A percentile compares a stretch with the other conserved stretches of the same genome.
These are phyloP conservation scores for Colletotrichum spaethianum DNA, from an alignment of 2,329 filamentous ascomycete genomes.

Conservation along the genomic window DNA sequence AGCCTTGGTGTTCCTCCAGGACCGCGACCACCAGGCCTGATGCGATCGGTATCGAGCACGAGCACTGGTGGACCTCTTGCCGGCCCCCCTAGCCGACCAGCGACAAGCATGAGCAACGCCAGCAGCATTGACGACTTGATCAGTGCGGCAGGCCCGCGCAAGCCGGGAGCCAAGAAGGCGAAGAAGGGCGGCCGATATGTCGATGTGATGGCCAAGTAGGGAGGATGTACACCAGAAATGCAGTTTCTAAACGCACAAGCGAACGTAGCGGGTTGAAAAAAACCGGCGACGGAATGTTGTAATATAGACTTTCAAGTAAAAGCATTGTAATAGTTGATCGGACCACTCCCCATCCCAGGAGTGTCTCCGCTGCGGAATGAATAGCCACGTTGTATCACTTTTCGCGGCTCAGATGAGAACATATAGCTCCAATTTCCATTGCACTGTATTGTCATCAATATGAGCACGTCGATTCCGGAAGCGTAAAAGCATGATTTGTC, in stretches of 20 bases:
- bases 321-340: slow-evolving; percentile 26
- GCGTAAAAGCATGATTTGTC: not conserved
- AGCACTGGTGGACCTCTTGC: slow-evolving; percentile 58
- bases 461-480: not conserved
- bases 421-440: not conserved
- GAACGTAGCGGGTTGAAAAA: slow-evolving; percentile 8
- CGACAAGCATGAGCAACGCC: slow-evolving; percentile 90
- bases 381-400: not conserved
- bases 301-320: slow-evolving; percentile 30
- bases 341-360: not conserved
- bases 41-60: slow-evolving; percentile 63
- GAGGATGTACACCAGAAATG: not conserved
- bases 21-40: slow-evolving; percentile 51
- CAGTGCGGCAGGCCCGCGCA: slow-evolving; percentile 79
- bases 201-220: slow-evolving; percentile 89
- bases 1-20: slow-evolving; percentile 49
- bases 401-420: not conserved
- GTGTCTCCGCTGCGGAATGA: not conserved
- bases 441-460: not conserved
- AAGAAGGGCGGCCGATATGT: slow-evolving; percentile 93
- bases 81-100: slow-evolving; percentile 77
- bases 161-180: slow-evolving; percentile 74
- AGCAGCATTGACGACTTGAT: slow-evolving; percentile 95
- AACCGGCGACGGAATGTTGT: slow-evolving; percentile 16
- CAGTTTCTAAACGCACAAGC: slow-evolving; percentile 25